Base-by-base conservation (phyloP, 805 yeast genomes). In the Sporopachydermia lactativora region DNA sequence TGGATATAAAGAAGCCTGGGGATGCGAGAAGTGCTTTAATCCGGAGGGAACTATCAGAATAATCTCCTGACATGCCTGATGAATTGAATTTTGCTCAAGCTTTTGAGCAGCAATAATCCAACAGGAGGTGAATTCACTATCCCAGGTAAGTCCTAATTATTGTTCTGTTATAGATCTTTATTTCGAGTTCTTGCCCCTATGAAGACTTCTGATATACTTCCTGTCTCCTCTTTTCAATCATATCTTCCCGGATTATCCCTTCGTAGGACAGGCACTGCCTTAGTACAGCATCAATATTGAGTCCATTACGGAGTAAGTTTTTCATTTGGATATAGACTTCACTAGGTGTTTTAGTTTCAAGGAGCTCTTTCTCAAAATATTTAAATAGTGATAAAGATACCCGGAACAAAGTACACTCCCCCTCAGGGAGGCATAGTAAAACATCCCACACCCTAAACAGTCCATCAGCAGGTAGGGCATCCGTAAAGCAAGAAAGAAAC, bases 401-500 rank as follows among this genome's bases (percentile, higher is more conserved):
- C 38, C 56, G 50, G 17, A 60, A 54, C 13, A 68, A 51, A 41
- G 58, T 66, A 2, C 54, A 52, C 37, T 58, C 64, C 3, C 69
- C 68, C 39, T 49, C 46, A 13, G 57, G 64, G 16, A 64, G 51
- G 50, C 68, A 60, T 38, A 74, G 49, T 15, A 64, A 59, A 31
- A 59, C 55, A 49, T 74, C 80, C 64, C 76, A 67, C 5, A 73
- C 52, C 38, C 70, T 59, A 51, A 71, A 68, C 56, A 75, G 63
- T 2, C 68, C 59, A 19, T 73, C 76, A 1, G 69, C 58, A 1
- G 71, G 67, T n/a, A 71, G 50, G 28, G 71, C 61, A 37, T 64
- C 77, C 0, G 73, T 66, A 50, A 72, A 74, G 19, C 75, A 52
- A 5, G 74, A 62, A 13, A 73, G 57, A 60, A 75, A 72, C 80